phyloP scores from a whole-genome alignment of 164 flowering plant species.

The Berberis thunbergii region DNA sequence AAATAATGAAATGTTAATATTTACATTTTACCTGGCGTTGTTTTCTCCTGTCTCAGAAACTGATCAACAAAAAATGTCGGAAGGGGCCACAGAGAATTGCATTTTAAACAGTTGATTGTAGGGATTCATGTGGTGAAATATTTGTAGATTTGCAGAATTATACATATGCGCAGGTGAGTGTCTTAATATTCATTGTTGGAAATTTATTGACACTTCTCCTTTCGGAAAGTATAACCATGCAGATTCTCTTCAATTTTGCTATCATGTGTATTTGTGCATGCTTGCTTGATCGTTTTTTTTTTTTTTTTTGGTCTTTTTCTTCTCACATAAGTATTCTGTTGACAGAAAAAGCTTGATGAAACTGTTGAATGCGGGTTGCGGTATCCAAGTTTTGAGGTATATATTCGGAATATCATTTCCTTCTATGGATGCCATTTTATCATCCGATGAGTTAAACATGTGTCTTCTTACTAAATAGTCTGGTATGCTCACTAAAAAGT shows the following conservation, averaged over 20 bases:
- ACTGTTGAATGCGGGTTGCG: slow-evolving; percentile 44
- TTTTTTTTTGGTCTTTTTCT: too few species aligned
- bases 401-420: neutral
- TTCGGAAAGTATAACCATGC: too few species aligned
- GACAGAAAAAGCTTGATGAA: slow-evolving; percentile 65
- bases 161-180: slow-evolving; percentile 56
- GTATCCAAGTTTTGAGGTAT: slow-evolving; percentile 91
- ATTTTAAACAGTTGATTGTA: slow-evolving; percentile 83
- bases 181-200: too few species aligned
- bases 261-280: too few species aligned
- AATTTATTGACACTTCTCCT: too few species aligned
- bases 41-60: slow-evolving; percentile 41
- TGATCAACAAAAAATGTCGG: slow-evolving; percentile 75
- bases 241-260: too few species aligned
- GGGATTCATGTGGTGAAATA: slow-evolving; percentile 90
- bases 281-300: too few species aligned
- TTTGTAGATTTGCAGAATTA: slow-evolving; percentile 84
- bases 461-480: too few species aligned
- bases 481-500: too few species aligned
- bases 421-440: too few species aligned
- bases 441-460: too few species aligned
- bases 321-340: slow-evolving; percentile 3
- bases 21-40: neutral
- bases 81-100: slow-evolving; percentile 58
- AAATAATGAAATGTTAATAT: too few species aligned